Evolutionary conservation across 768 basidiomycete genomes (phyloP), one percentile per base, ranked within the genome.

Genomic region (Leccinum longicurvipes): DNA sequence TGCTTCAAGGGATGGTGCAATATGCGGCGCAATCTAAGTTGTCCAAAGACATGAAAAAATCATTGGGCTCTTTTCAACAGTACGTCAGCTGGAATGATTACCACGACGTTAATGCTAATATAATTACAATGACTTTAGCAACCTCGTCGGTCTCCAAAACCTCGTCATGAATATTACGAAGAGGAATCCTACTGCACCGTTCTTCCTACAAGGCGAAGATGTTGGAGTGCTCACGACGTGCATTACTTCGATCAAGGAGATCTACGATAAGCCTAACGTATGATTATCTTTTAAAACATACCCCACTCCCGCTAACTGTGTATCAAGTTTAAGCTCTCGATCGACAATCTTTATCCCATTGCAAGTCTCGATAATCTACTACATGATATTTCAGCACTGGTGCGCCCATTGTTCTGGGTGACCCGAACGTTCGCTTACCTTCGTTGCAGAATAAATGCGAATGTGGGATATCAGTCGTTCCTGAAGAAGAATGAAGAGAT

Each of bases 1-100:
- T 63, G 12, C 55, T 63, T 8, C 42, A 64, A 0, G 59, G 53
- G 19, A 64, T 61, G 7, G 36, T 47, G 0, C 50, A 27, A 31
- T 44, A 44, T 14, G 53, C 29, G 10, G 28, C 24, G 39, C 9
- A 12, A 14, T 41, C 42, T 4, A 25, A 41, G 14, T 2, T 62
- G 1, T 39, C 60, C 17, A 47, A 0, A 15, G 47, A 49, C 44
- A 62, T 51, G 54, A 62, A 25, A 8, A 53, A 11, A 47, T 6
- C 49, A 2, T 4, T 65, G 50, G n/a, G 0, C 1, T 29, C 50
- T 12, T 62, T 64, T 23, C 54, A 41, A 29, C 42, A 1, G 63
- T 62, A 50, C 8, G 60, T 46, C 6, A 1, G 7, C 15, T 32
- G 2, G 14, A 10, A 24, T 14, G 24, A 4, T 6, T 15, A 11